Conservation (phyloP, 495 filamentous ascomycete species). For the Aspergillus ellipticus region DNA sequence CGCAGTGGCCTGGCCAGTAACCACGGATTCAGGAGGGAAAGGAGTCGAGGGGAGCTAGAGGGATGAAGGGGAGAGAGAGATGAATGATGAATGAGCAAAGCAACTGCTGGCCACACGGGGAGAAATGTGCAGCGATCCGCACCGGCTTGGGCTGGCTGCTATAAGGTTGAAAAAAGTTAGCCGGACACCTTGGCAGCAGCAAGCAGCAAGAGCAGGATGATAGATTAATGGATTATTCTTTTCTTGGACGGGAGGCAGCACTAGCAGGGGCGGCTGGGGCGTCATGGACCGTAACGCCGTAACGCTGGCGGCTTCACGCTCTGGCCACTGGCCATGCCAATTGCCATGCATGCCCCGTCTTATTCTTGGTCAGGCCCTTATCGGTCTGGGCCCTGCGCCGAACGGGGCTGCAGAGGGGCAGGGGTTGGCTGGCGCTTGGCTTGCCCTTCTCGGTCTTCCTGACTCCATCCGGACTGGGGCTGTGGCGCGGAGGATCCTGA, state of each 20-base stretch:
- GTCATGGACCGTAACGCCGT: neutral
- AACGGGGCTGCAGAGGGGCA: no score
- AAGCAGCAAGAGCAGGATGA: neutral
- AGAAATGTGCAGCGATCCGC: neutral
- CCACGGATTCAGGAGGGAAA: neutral
- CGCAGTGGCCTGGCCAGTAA: neutral
- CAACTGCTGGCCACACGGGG: neutral
- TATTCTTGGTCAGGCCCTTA: no score
- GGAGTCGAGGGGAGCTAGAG: no score
- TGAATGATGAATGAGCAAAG: slow-evolving; percentile 4
- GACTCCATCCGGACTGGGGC: no score
- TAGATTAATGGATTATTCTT: neutral
- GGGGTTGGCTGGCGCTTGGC: no score
- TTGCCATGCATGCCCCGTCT: no score
- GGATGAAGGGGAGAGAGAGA: slow-evolving; percentile 4
- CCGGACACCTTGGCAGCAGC: neutral
- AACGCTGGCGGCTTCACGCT: neutral
- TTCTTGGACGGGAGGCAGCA: no score
- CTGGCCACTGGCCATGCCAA: no score
- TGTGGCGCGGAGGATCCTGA: no score
- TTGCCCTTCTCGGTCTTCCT: no score
- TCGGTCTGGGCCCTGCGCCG: no score
- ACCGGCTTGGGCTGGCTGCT: neutral
- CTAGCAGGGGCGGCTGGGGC: no score
- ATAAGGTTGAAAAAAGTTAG: neutral